These are phyloP conservation scores for Seiridium unicorne DNA, from an alignment of 2,329 filamentous ascomycete genomes.

Conservation along the genomic window DNA sequence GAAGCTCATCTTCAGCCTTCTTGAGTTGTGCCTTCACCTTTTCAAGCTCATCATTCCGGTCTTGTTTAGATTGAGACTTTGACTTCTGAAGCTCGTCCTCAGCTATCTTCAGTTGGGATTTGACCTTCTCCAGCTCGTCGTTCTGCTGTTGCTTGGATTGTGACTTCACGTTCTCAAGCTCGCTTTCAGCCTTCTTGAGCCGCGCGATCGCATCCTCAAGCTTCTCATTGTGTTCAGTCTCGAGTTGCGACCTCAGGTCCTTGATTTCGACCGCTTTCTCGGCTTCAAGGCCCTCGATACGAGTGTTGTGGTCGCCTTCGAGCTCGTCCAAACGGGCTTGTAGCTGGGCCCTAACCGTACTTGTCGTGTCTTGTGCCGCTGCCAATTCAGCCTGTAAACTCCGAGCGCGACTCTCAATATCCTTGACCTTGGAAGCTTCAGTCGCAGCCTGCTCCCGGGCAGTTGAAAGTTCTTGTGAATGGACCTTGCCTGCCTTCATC, in stretches of 20 bases:
- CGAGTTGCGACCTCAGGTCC: neutral
- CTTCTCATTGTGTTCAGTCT: constrained; percentile 36
- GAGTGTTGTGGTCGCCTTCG: neutral
- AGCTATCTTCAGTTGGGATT: constrained; percentile 12
- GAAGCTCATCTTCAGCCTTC: neutral
- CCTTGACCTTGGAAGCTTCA: constrained; percentile 9
- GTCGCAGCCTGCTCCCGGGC: constrained; percentile 44
- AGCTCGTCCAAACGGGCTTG: neutral
- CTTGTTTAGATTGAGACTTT: neutral
- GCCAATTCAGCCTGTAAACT: constrained; percentile 6
- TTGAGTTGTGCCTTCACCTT: neutral
- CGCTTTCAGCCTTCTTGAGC: neutral
- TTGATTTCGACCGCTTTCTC: neutral
- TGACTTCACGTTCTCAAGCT: constrained; percentile 15
- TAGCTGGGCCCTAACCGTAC: neutral
- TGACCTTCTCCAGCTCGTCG: constrained; percentile 30
- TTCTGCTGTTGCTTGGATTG: constrained; percentile 49
- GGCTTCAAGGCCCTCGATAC: neutral
- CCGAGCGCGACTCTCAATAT: constrained; percentile 16
- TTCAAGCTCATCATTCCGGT: neutral
- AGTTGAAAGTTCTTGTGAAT: constrained; percentile 57
- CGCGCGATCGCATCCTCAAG: constrained; percentile 25
- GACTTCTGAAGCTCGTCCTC: constrained; percentile 19
- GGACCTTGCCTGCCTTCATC: constrained; percentile 61
- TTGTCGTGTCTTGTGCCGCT: neutral